A percentile compares a stretch with the other conserved stretches of the same genome.
These are phyloP conservation scores for Bassia scoparia DNA, from an alignment of 148 eudicot species.

Conservation along the genomic window DNA sequence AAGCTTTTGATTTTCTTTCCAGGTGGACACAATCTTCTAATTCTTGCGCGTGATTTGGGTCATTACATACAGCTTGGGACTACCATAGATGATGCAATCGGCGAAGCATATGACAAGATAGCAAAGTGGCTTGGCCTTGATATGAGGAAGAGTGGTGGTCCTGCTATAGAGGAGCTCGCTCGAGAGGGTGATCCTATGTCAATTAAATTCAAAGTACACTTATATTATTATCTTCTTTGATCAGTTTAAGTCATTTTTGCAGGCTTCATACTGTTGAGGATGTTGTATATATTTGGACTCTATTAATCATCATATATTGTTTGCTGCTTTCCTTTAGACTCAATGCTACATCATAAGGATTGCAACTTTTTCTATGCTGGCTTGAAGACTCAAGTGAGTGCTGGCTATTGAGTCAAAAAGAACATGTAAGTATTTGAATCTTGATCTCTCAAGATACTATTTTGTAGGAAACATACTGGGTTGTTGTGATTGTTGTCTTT, in stretches of 20 bases:
- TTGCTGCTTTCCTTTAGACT: constrained; percentile 40
- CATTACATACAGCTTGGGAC: constrained; percentile 93
- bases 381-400: constrained; percentile 95
- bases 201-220: constrained; percentile 56
- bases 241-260: background rate
- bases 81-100: constrained; percentile 94
- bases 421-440: constrained; percentile 54
- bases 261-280: background rate
- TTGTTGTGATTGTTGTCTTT: background rate
- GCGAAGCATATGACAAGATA: constrained; percentile 97
- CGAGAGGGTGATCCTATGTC: constrained; percentile 74
- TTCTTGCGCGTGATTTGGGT: constrained; percentile 87
- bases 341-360: constrained; percentile 96
- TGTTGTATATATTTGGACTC: background rate
- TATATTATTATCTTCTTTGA: background rate
- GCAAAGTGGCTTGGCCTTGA: constrained; percentile 99
- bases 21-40: constrained; percentile 96
- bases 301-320: background rate
- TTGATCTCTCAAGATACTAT: constrained; percentile 7
- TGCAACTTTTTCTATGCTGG: constrained; percentile 99
- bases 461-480: background rate
- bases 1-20: background rate
- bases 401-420: constrained; percentile 72
- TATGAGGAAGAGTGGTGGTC: constrained; percentile 90
- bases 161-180: constrained; percentile 95